Evolutionary conservation across 2,329 filamentous ascomycete genomes (phyloP), one percentile per base, ranked within the genome.

Genomic region (Ploettnerulaceae sp.): DNA sequence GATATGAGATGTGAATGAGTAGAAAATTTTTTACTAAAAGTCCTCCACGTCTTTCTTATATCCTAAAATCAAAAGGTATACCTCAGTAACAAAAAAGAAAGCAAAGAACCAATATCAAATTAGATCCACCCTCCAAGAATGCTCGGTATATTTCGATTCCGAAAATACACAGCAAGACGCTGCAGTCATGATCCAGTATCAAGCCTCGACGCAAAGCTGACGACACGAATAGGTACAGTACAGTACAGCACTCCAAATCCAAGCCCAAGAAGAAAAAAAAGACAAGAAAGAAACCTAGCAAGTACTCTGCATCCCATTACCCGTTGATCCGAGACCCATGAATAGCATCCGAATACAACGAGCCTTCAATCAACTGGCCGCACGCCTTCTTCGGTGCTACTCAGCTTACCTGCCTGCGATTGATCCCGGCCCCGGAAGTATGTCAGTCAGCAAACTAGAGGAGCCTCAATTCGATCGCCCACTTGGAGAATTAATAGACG

Each of bases 41-140:
- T 40, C 40, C 26, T 37, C 24, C n/a, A 35, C n/a, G n/a, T n/a
- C n/a, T 21, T 29, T 49, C 45, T 31, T 49, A 41, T 49, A 49
- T 40, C 17, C 32, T 12, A 22, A 45, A 24, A 25, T 40, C 26
- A 7, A 26, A 21, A 17, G 40, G 36, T 28, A 42, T 22, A 42
- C 2, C 35, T 26, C 11, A 22, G 31, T 14, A 31, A 18, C 12
- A 12, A 3, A 43, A 31, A 7, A 17, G 20, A 17, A 24, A 12
- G 12, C 11, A 36, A 35, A 22, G 7, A n/a, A 25, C 3, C 9
- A 17, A n/a, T 45, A 34, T 20, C n/a, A 11, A 48, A 36, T 22
- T 24, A 21, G 25, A 26, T 24, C n/a, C 32, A n/a, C n/a, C 41
- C 22, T 31, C 34, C 24, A 40, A 18, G 11, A 25, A 45, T 39